These are phyloP conservation scores for Cryptosporidium felis DNA, from an alignment of 169 alveolate species.

Conservation along the genomic window DNA sequence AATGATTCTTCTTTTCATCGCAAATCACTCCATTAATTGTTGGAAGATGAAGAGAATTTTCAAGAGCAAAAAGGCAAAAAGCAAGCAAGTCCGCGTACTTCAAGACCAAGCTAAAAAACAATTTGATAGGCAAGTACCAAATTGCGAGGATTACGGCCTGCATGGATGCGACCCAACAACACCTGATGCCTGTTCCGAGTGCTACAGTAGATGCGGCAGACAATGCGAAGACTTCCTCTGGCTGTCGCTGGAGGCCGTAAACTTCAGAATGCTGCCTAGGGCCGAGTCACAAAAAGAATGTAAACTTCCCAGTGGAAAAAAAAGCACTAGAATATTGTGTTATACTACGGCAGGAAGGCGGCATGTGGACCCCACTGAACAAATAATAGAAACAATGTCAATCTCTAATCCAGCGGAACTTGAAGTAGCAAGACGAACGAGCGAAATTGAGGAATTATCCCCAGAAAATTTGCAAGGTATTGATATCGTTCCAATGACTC, in stretches of 20 bases:
- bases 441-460: not conserved
- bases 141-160: conserved; percentile 64
- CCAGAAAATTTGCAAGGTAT: conserved; percentile 15
- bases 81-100: conserved; percentile 39
- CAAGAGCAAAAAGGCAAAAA: not conserved
- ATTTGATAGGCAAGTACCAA: conserved; percentile 67
- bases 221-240: conserved; percentile 66
- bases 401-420: conserved; percentile 39
- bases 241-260: conserved; percentile 66
- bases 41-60: conserved; percentile 30
- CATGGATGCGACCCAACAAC: conserved; percentile 71
- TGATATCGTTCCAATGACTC: conserved; percentile 31
- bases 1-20: conserved; percentile 13
- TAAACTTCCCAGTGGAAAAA: conserved; percentile 50
- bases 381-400: conserved; percentile 64
- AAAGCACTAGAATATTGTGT: conserved; percentile 59
- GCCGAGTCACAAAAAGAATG: conserved; percentile 71
- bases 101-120: conserved; percentile 62
- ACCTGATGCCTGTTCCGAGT: conserved; percentile 68
- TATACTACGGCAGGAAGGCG: conserved; percentile 71
- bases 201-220: conserved; percentile 66
- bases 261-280: conserved; percentile 65
- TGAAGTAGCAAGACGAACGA: not conserved
- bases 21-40: not conserved
- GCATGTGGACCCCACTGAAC: conserved; percentile 63